Conservation (phyloP, 108 stramenopile genomes). For the Pelagomonas calceolata region DNA sequence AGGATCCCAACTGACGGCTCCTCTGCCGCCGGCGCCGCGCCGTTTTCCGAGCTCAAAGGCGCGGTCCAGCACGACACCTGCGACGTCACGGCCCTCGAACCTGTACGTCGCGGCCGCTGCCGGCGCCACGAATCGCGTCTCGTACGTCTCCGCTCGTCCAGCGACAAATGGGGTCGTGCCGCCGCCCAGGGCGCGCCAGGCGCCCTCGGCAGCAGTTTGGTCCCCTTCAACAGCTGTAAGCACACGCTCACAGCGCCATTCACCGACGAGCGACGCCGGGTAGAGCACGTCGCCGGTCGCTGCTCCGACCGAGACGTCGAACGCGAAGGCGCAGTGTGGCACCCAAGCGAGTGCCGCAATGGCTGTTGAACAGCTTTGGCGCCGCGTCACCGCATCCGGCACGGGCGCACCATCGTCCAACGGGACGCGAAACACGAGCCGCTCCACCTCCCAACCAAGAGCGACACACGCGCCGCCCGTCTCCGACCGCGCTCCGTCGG, state of each 20-base stretch:
- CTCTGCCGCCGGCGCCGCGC: slow-evolving; percentile 5
- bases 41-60: slow-evolving; percentile 29
- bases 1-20: slow-evolving; percentile 13
- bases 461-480: too few relatives aligned
- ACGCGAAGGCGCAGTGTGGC: too few relatives aligned
- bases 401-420: too few relatives aligned
- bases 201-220: slow-evolving; percentile 37
- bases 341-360: too few relatives aligned
- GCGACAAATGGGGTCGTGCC: slow-evolving; percentile 1
- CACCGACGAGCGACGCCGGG: slow-evolving; percentile 1
- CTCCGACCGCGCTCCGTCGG: too few relatives aligned
- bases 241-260: background rate
- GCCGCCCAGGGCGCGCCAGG: slow-evolving; percentile 46
- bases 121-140: slow-evolving; percentile 28
- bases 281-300: background rate
- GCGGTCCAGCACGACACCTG: slow-evolving; percentile 40
- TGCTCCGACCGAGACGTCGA: too few relatives aligned
- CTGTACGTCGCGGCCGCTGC: slow-evolving; percentile 14
- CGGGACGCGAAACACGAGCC: too few relatives aligned
- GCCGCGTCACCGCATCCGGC: too few relatives aligned
- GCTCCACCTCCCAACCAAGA: too few relatives aligned
- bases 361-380: too few relatives aligned
- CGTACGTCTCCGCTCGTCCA: slow-evolving; percentile 25
- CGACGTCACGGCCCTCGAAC: slow-evolving; percentile 22
- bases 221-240: slow-evolving; percentile 34